A percentile compares a stretch with the other conserved stretches of the same genome.
Conservation (phyloP, 345 rosid genomes). For the Eucalyptus cloeziana region DNA sequence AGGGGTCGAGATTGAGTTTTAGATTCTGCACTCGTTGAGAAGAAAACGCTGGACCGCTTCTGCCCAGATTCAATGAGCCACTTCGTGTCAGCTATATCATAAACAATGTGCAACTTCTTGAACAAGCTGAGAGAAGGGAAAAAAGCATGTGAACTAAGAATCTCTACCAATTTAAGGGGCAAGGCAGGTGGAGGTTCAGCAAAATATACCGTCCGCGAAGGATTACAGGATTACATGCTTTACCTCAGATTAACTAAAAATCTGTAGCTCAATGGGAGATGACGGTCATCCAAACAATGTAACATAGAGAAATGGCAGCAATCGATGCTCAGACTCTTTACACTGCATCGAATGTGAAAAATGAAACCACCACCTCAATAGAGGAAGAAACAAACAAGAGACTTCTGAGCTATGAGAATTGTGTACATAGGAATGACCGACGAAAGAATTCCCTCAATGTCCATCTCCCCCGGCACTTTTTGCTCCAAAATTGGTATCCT, state of each 20-base stretch:
- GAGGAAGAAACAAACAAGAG: not conserved
- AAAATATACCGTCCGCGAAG: not conserved
- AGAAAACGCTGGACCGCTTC: not conserved
- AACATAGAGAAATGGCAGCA: not conserved
- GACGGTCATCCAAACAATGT: not conserved
- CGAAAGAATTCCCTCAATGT: not conserved
- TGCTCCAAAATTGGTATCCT: not conserved
- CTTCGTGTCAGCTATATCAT: not conserved
- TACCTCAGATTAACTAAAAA: not conserved
- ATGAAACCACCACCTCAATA: not conserved
- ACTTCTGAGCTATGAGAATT: not conserved
- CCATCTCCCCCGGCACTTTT: not conserved
- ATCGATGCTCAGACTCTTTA: not conserved
- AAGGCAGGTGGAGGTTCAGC: not conserved
- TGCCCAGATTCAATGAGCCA: not conserved
- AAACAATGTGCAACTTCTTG: not conserved
- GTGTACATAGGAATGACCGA: not conserved
- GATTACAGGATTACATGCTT: not conserved
- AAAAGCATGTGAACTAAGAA: not conserved
- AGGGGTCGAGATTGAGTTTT: not conserved
- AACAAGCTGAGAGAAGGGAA: not conserved
- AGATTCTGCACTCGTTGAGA: not conserved
- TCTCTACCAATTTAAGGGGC: not conserved
- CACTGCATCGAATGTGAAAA: not conserved
- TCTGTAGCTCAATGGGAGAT: not conserved